These are phyloP conservation scores for Kitagawia praeruptora DNA, from an alignment of 129 eudicot species.

Conservation along the genomic window DNA sequence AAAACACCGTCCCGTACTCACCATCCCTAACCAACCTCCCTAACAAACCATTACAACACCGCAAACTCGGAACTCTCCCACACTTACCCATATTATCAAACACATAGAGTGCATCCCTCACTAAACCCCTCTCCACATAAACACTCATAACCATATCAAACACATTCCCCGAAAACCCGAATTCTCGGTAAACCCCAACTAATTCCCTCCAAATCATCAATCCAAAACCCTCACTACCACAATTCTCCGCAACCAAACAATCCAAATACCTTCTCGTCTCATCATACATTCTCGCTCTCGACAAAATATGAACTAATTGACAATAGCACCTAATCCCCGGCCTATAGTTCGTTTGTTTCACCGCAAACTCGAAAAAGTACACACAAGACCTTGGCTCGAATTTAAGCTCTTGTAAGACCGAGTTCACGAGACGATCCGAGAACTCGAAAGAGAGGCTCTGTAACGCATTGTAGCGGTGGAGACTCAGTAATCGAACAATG, in stretches of 20 bases:
- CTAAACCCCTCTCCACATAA: constrained; percentile 52
- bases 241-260: constrained; percentile 30
- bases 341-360: constrained; percentile 27
- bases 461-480: constrained; percentile 52
- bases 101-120: constrained; percentile 60
- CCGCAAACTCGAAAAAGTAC: constrained; percentile 62
- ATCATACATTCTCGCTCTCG: constrained; percentile 61
- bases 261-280: constrained; percentile 42
- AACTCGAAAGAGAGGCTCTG: constrained; percentile 35
- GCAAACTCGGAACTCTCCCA: constrained; percentile 58
- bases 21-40: constrained; percentile 48
- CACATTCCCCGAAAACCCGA: constrained; percentile 60
- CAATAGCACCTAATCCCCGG: constrained; percentile 44
- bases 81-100: constrained; percentile 71
- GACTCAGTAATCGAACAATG: constrained; percentile 55
- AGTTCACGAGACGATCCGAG: constrained; percentile 47
- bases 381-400: constrained; percentile 42
- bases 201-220: constrained; percentile 43
- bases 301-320: constrained; percentile 55
- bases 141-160: constrained; percentile 64
- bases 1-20: constrained; percentile 33
- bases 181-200: constrained; percentile 51
- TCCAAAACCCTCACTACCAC: constrained; percentile 13
- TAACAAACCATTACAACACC: constrained; percentile 69
- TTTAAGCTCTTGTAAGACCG: constrained; percentile 38